Evolutionary conservation across 306 rosid species (phyloP).

Genomic region (Fagus crenata): DNA sequence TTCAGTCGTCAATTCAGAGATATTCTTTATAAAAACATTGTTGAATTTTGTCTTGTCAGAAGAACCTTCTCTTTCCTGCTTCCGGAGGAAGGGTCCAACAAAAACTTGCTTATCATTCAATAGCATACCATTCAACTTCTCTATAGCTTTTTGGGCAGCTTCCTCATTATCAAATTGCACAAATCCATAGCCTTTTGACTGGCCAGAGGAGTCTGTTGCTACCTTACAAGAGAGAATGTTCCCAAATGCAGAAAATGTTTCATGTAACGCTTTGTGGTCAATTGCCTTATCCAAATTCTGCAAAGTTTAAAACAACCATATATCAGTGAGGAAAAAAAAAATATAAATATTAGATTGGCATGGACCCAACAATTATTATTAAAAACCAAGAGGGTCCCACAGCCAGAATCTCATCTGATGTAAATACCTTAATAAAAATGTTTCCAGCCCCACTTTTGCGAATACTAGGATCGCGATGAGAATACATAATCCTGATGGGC

Average conservation of each 20-base stretch:
- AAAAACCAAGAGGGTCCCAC: constrained; percentile 2
- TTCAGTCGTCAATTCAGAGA: constrained; percentile 72
- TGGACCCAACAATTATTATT: background rate
- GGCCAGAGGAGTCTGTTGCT: constrained; percentile 79
- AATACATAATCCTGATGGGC: constrained; percentile 89
- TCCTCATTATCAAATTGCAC: constrained; percentile 94
- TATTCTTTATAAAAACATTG: constrained; percentile 89
- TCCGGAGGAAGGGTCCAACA: constrained; percentile 98
- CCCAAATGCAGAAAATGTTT: constrained; percentile 89
- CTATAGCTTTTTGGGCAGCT: constrained; percentile 85
- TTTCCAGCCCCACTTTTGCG: constrained; percentile 97
- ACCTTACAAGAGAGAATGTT: constrained; percentile 94
- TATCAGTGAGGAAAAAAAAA: constrained; percentile 20
- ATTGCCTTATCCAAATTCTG: constrained; percentile 95
- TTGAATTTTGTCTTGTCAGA: constrained; percentile 63
- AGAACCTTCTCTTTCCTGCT: constrained; percentile 80
- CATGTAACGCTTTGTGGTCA: constrained; percentile 94
- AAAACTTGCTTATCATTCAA: constrained; percentile 91
- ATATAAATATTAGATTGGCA: constrained; percentile 19
- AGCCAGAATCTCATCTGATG: background rate
- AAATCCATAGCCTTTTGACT: constrained; percentile 96
- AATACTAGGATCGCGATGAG: constrained; percentile 91
- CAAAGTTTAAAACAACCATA: constrained; percentile 26
- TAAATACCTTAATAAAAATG: constrained; percentile 83
- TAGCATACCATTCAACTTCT: constrained; percentile 92